Base-by-base conservation (phyloP, 768 basidiomycete genomes). In the Dioszegia hungarica region DNA sequence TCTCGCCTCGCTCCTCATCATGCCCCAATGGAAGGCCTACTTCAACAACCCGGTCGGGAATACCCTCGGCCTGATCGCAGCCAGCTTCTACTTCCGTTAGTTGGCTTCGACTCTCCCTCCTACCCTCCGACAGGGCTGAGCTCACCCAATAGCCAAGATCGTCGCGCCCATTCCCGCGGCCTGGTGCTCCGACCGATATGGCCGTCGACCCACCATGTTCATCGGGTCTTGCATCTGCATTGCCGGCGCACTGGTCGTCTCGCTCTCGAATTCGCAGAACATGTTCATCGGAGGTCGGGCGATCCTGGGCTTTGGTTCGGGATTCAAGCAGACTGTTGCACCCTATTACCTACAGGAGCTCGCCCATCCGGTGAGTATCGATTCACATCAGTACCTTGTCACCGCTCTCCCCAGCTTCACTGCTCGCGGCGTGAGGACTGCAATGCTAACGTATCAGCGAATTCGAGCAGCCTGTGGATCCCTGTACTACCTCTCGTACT, bases 11-110 rank as follows among this genome's bases (percentile, higher is more conserved):
- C 27, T 54, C 15, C n/a, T 37, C 20, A n/a, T 34, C 15, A 17
- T 55, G 17, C 43, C 54, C 17, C 19, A 24, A n/a, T 44, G 41
- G 54, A 44, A 45, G 17, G 38, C 51, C 2, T 53, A 40, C 27
- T 53, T 53, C 38, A 39, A 39, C 22, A 39, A 29, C 9, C 51
- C 38, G 12, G 28, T 38, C 17, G 27, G 38, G 14, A 20, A 37
- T 19, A 28, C 17, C 2, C 49, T 51, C 19, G 28, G 29, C 8
- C 15, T 51, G 1, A 28, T 51, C 33, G 49, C 49, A 19, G 49
- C 49, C 9, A 19, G 17, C 4, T 29, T 51, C 4, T 51, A 28
- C 34, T 29, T 51, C 19, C 49, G 34, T 36, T 9, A 36, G 34
- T 36, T 17, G 10, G 9, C 34, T 36, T 36, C 34, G 34, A 36